Conservation (phyloP, 1,284 basidiomycete species). For the Pisolithus thermaeus region DNA sequence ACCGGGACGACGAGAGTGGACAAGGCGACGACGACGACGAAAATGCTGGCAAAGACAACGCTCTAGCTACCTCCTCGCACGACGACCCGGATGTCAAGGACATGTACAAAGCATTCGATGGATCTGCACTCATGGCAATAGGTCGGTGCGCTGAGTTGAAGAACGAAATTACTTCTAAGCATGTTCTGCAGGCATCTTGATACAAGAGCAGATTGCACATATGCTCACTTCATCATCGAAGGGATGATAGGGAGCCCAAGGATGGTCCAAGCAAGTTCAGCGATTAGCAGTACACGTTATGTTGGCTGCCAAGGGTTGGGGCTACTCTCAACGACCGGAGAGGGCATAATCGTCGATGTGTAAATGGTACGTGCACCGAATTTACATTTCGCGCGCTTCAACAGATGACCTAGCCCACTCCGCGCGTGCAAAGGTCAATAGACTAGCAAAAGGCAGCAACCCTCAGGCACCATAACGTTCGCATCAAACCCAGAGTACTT, state of each 20-base stretch:
- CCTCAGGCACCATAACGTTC: too few species aligned
- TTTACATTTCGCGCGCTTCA: too few species aligned
- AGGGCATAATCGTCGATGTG: too few species aligned
- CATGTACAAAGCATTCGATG: conserved; percentile 72
- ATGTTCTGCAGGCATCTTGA: conserved; percentile 47
- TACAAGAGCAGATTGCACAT: conserved; percentile 56
- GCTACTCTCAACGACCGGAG: too few species aligned
- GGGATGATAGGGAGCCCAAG: background rate
- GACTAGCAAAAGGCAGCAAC: too few species aligned
- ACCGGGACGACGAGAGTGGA: conserved; percentile 18
- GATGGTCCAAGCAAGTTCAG: background rate
- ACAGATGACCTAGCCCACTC: too few species aligned
- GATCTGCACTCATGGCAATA: conserved; percentile 64
- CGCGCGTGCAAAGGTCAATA: too few species aligned
- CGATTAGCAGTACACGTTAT: too few species aligned
- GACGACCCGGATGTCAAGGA: conserved; percentile 36
- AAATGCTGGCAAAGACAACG: conserved; percentile 9
- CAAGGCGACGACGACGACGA: conserved; percentile 19
- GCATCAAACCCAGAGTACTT: too few species aligned
- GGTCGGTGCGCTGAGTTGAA: conserved; percentile 35
- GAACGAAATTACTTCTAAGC: conserved; percentile 3
- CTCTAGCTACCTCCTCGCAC: conserved; percentile 4
- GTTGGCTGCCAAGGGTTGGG: too few species aligned
- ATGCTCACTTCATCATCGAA: conserved; percentile 6
- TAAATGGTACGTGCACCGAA: too few species aligned